Conservation (phyloP, 257 asterid genomes). For the Eustoma russellianum region DNA sequence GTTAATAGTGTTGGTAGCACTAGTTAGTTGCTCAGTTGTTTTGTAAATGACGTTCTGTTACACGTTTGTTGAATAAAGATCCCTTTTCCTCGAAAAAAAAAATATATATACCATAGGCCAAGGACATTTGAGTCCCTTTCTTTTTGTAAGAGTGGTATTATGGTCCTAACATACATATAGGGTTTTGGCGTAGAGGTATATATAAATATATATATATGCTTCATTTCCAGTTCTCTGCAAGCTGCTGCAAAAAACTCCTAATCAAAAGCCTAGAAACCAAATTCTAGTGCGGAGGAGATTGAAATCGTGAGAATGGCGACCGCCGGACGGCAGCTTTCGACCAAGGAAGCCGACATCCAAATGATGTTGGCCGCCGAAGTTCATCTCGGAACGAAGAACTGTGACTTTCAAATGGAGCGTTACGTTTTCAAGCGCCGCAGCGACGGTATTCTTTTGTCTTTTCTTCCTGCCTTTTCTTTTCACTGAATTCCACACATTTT, state of each 20-base stretch:
- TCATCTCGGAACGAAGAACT: constrained; percentile 36
- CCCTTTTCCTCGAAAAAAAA: too few species aligned
- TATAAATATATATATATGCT: not conserved
- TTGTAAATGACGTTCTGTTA: too few species aligned
- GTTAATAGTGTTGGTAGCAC: too few species aligned
- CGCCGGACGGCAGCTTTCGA: constrained; percentile 12
- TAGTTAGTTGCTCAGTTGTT: too few species aligned
- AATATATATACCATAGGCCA: too few species aligned
- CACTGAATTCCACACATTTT: too few species aligned
- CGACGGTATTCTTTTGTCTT: constrained; percentile 14
- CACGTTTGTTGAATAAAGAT: too few species aligned
- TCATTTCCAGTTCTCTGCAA: not conserved
- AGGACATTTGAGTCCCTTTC: too few species aligned
- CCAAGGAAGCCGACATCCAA: constrained; percentile 31
- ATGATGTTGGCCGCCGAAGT: constrained; percentile 41
- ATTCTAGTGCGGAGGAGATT: not conserved
- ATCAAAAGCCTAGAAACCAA: not conserved
- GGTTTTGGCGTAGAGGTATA: constrained; percentile 1
- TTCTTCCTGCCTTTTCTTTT: not conserved
- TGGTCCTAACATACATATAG: not conserved
- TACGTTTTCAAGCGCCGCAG: constrained; percentile 37
- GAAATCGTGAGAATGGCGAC: constrained; percentile 13
- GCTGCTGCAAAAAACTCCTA: not conserved
- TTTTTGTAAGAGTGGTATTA: not conserved
- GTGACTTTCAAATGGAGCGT: constrained; percentile 35